A percentile compares a stretch with the other conserved stretches of the same genome.
Conservation (phyloP, 306 rosid species). For the Urtica urens region DNA sequence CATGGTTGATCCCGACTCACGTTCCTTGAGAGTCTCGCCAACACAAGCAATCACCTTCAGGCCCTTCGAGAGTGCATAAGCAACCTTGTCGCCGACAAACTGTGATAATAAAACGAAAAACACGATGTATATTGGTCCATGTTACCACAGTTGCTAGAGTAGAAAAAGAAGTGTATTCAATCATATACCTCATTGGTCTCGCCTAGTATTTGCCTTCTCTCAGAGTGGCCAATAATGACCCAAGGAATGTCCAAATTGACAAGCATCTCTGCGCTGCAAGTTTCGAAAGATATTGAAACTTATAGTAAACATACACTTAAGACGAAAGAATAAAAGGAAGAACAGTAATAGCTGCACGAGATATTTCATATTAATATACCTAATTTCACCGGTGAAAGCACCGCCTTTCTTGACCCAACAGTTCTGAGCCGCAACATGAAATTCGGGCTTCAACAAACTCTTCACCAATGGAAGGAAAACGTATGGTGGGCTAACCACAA, state of each 20-base stretch:
- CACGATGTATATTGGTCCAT: not conserved
- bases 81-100: conserved; percentile 78
- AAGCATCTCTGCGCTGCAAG: conserved; percentile 67
- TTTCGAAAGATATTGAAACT: too few relatives aligned
- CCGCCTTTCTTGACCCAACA: conserved; percentile 85
- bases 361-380: conserved; percentile 27
- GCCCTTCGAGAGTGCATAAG: conserved; percentile 67
- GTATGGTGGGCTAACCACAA: conserved; percentile 80
- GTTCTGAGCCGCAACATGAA: conserved; percentile 77
- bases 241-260: conserved; percentile 60
- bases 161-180: not conserved
- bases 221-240: conserved; percentile 82
- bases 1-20: conserved; percentile 56
- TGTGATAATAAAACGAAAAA: conserved; percentile 14
- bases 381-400: conserved; percentile 77
- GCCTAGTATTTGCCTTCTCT: conserved; percentile 51
- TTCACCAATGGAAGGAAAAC: conserved; percentile 56
- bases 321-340: not conserved
- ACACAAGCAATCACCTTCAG: conserved; percentile 84
- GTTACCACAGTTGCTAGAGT: not conserved
- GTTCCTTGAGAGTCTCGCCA: conserved; percentile 85
- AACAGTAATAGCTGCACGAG: not conserved
- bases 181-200: conserved; percentile 60
- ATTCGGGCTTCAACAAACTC: conserved; percentile 46
- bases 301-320: not conserved